Conservation (phyloP, 768 basidiomycete species). For the Boletus coccyginus region DNA sequence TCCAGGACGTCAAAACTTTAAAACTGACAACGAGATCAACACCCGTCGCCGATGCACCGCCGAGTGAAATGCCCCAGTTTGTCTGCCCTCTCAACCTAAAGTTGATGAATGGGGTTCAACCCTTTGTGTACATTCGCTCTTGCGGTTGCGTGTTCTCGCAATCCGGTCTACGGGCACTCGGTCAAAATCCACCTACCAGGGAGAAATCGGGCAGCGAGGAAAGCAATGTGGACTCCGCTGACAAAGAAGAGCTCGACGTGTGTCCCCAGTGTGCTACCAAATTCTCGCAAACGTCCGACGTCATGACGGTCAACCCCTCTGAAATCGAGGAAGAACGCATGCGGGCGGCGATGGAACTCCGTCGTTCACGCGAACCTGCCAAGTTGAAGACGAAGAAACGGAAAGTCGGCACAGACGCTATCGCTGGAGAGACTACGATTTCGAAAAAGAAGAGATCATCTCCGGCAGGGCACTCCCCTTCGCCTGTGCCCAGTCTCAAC, state of each 20-base stretch:
- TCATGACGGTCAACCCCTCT: conserved; percentile 67
- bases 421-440: conserved; percentile 26
- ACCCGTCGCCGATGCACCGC: conserved; percentile 36
- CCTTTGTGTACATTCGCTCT: conserved; percentile 81
- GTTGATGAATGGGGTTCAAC: conserved; percentile 90
- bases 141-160: conserved; percentile 94
- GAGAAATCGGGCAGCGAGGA: conserved; percentile 25
- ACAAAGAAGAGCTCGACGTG: conserved; percentile 45
- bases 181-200: conserved; percentile 27
- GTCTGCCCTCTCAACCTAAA: conserved; percentile 90
- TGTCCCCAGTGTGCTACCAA: conserved; percentile 79
- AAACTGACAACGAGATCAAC: conserved; percentile 75
- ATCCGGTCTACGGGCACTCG: conserved; percentile 67
- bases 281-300: conserved; percentile 54
- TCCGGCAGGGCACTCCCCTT: conserved; percentile 10
- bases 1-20: conserved; percentile 82
- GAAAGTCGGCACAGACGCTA: conserved; percentile 44
- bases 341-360: conserved; percentile 52
- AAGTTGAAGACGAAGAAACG: conserved; percentile 60
- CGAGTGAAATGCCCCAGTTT: conserved; percentile 61
- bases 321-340: conserved; percentile 63
- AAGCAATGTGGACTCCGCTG: conserved; percentile 18
- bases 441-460: conserved; percentile 44
- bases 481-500: conserved; percentile 36
- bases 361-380: conserved; percentile 52